These are phyloP conservation scores for Phytopythium montanum DNA, from an alignment of 352 stramenopile genomes.

Conservation along the genomic window DNA sequence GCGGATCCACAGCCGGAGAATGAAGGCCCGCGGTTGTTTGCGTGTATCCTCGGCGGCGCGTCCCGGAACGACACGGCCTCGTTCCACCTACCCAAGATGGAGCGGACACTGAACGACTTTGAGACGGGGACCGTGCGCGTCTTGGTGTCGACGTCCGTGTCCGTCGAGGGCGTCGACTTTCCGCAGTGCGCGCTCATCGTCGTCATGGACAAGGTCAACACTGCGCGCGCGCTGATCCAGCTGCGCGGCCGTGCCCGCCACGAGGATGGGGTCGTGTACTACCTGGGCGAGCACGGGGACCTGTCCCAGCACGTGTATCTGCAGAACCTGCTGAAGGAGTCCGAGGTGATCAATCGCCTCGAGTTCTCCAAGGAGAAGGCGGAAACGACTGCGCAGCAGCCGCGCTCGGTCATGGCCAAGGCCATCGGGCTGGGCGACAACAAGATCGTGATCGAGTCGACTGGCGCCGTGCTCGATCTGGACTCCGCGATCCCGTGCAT, in stretches of 20 bases:
- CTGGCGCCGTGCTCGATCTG: conserved; percentile 64
- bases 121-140: conserved; percentile 50
- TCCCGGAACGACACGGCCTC: conserved; percentile 51
- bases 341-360: conserved; percentile 50
- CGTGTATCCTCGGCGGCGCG: conserved; percentile 61
- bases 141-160: conserved; percentile 76
- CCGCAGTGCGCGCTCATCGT: conserved; percentile 67
- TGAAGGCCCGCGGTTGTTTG: conserved; percentile 27
- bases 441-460: conserved; percentile 39
- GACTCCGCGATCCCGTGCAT: conserved; percentile 71
- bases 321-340: conserved; percentile 36
- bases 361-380: conserved; percentile 68
- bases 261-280: conserved; percentile 73
- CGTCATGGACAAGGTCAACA: conserved; percentile 51
- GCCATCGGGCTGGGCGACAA: conserved; percentile 31
- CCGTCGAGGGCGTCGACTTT: conserved; percentile 77
- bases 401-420: conserved; percentile 42
- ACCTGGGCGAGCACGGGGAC: conserved; percentile 55
- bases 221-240: conserved; percentile 65
- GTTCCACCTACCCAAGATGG: conserved; percentile 53
- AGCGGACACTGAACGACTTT: conserved; percentile 50
- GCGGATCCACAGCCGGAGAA: conserved; percentile 13
- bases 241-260: conserved; percentile 70
- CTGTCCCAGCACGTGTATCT: conserved; percentile 43
- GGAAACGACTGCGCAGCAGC: conserved; percentile 51